These are phyloP conservation scores for Kodamaea fungicola DNA, from an alignment of 1,139 yeast species.

Conservation along the genomic window DNA sequence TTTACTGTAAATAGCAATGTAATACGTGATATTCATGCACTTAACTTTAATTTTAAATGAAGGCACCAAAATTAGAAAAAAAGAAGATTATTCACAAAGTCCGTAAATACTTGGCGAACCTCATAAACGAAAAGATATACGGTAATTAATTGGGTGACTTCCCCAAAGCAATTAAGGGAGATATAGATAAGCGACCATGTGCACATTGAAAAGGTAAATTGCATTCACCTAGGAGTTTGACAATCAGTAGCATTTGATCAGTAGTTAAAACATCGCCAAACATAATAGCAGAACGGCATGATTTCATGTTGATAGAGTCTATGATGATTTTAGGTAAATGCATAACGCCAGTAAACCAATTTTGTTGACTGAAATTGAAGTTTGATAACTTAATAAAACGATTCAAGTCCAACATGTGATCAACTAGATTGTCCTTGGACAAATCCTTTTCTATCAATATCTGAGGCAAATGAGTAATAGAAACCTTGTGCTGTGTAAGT, in stretches of 20 bases:
- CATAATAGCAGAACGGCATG: conserved; percentile 71
- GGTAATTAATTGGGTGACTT: too few relatives aligned
- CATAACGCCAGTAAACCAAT: conserved; percentile 13
- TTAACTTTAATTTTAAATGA: too few relatives aligned
- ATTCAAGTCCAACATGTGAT: conserved; percentile 42
- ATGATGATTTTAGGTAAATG: conserved; percentile 47
- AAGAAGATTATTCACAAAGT: too few relatives aligned
- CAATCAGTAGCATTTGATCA: conserved; percentile 42
- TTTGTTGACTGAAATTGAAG: neutral
- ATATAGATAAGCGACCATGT: conserved; percentile 77
- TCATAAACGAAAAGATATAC: too few relatives aligned
- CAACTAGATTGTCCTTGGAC: conserved; percentile 15
- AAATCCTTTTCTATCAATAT: conserved; percentile 28
- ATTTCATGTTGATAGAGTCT: conserved; percentile 54
- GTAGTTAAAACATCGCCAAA: conserved; percentile 57
- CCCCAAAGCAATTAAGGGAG: conserved; percentile 32
- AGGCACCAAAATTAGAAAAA: too few relatives aligned
- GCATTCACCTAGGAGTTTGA: conserved; percentile 46
- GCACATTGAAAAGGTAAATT: conserved; percentile 76
- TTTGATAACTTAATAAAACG: conserved; percentile 17
- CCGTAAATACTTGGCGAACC: too few relatives aligned
- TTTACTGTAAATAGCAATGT: too few relatives aligned
- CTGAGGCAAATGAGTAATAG: conserved; percentile 39
- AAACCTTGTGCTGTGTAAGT: conserved; percentile 7
- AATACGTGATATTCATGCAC: too few relatives aligned